phyloP scores from a whole-genome alignment of 2,329 filamentous ascomycete species.

The Pezicula neosporulosa region DNA sequence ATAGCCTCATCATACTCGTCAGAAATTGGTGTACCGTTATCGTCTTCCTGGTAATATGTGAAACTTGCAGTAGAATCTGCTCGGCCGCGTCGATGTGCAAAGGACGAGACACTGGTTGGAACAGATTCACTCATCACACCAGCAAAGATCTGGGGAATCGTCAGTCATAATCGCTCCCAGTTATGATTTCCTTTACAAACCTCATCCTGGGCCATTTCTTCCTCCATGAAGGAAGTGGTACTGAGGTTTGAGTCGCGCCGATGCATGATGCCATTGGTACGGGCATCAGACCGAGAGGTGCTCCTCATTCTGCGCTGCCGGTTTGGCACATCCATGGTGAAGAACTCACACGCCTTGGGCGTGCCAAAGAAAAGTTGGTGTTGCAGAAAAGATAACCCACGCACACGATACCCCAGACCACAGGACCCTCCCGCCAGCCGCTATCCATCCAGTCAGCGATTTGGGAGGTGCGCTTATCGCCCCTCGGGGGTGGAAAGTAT shows the following conservation, averaged over 20 bases:
- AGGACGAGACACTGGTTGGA: constrained; percentile 90
- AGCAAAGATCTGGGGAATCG: constrained; percentile 64
- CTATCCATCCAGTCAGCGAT: not conserved
- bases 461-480: too few relatives aligned
- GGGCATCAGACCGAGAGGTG: constrained; percentile 24
- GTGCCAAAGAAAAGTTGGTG: constrained; percentile 1
- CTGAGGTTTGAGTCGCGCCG: constrained; percentile 68
- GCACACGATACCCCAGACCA: not conserved
- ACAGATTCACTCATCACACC: constrained; percentile 93
- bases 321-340: constrained; percentile 1
- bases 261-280: constrained; percentile 45
- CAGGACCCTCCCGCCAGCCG: not conserved
- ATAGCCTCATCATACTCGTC: constrained; percentile 34
- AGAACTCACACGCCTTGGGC: constrained; percentile 5
- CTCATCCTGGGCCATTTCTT: constrained; percentile 98
- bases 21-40: constrained; percentile 44
- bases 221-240: constrained; percentile 78
- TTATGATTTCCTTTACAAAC: constrained; percentile 36
- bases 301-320: constrained; percentile 12
- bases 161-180: constrained; percentile 3
- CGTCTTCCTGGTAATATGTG: constrained; percentile 77
- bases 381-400: not conserved
- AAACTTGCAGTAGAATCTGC: constrained; percentile 87
- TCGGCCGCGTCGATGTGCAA: constrained; percentile 76
- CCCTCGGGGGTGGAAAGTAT: too few relatives aligned